These are phyloP conservation scores for Macrolepiota albuminosa DNA, from an alignment of 768 basidiomycete genomes.

Conservation along the genomic window DNA sequence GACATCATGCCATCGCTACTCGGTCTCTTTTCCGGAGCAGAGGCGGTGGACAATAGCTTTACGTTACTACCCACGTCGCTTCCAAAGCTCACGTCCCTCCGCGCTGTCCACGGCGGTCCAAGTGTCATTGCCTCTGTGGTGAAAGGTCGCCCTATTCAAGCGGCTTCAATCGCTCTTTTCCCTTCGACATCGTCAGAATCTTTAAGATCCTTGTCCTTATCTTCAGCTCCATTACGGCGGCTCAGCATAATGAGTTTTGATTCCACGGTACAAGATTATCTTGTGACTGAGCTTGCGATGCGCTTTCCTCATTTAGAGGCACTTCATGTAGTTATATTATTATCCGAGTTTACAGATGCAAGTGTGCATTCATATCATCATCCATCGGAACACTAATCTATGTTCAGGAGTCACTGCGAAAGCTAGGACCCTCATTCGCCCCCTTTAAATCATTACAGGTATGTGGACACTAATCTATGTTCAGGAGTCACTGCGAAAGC, in stretches of 20 bases:
- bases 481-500: constrained; percentile 39
- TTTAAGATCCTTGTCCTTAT: constrained; percentile 38
- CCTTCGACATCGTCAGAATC: constrained; percentile 32
- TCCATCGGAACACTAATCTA: not conserved
- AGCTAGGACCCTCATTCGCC: constrained; percentile 32
- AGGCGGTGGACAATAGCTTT: constrained; percentile 19
- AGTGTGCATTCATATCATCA: constrained; percentile 16
- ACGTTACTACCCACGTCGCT: constrained; percentile 36
- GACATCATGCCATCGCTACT: constrained; percentile 21
- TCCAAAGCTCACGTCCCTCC: constrained; percentile 44
- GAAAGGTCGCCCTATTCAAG: constrained; percentile 41
- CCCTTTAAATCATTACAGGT: too few relatives aligned
- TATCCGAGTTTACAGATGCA: constrained; percentile 43
- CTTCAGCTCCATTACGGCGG: constrained; percentile 36
- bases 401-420: constrained; percentile 37
- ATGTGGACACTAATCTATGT: not conserved
- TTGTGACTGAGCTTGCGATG: constrained; percentile 43
- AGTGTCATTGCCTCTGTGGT: constrained; percentile 40
- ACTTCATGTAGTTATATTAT: constrained; percentile 54
- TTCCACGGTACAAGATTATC: constrained; percentile 32
- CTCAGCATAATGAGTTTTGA: constrained; percentile 61
- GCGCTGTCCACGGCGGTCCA: constrained; percentile 50
- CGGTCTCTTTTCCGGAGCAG: constrained; percentile 10
- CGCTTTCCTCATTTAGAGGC: constrained; percentile 51
- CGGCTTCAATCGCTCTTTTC: constrained; percentile 50